Base-by-base conservation (phyloP, 2,329 filamentous ascomycete genomes). In the Fusarium chaquense region DNA sequence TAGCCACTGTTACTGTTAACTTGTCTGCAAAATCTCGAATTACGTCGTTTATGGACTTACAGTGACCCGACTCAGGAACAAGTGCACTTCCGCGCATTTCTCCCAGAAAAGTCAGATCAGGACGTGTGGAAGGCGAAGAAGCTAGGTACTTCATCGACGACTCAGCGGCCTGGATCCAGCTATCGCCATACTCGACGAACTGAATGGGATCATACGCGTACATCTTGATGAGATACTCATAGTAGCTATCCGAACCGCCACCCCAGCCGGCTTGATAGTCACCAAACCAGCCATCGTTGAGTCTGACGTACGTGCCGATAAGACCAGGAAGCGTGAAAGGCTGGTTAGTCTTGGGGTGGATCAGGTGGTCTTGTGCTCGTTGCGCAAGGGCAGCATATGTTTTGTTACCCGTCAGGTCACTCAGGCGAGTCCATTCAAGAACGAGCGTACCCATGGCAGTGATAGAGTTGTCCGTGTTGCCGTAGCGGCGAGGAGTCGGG, bases 141-240 rank as follows among this genome's bases (percentile, higher is more conserved):
- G 58, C 60, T 3, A 63, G 13, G 2, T 63, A 41, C 3, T n/a
- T 5, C 41, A 63, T 63, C 2, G 60, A 63, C 0, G 60, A 55
- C 1, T 62, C 60, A 7, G 58, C 60, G 0, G 60, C 60, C 24
- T 47, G 7, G 0, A 63, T 38, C 60, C 60, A 63, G 7, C 41
- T 49, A 2, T 63, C 35, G 0, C 58, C 47, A 20, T 62, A 63
- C 6, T 63, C 66, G 0, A 15, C 45, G 43, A 72, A 72, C 0
- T 46, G 33, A 1, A 69, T 44, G 2, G 69, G 61, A 12, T 72
- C 70, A 3, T 72, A 72, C 0, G 59, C 62, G n/a, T 70, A 72
- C 69, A 72, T 72, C 59, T 72, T 72, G 45, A 72, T 69, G 3
- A 72, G 65, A 12, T 72, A 72, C 30, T 72, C 69, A 13, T 72